Base-by-base conservation (phyloP, 164 flowering plant genomes). In the Santalum album region DNA sequence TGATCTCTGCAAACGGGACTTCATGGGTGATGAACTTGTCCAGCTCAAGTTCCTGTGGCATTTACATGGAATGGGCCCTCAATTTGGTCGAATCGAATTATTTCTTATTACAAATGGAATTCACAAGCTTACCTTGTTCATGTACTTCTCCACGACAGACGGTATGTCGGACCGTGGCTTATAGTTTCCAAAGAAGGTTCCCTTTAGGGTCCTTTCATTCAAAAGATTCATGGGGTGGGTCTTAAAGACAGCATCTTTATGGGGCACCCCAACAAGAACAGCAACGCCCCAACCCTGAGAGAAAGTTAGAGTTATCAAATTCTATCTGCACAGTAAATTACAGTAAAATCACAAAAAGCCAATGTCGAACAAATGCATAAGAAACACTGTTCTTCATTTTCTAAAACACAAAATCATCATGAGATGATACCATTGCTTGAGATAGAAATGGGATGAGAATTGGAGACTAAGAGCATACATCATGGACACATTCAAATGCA, bases 401-500 rank as follows among this genome's bases (percentile, higher is more conserved):
- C 22, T 11, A 46, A 6, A 1, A 46, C 18, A 46, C 12, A 46
- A 6, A 6, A 18, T 18, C 2, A 10, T 19, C 12, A 15, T 18
- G 11, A 23, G 21, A 29, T 9, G 9, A 29, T 29, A 29, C 34
- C 4, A 3, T 29, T 29, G 9, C 4, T 29, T 29, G 34, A 29
- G 6, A 9, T 4, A 29, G 34, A 25, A 3, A 49, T 0, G 12
- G 7, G 21, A 18, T 17, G 45, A 0, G 7, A 2, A 5, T 5
- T 12, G 27, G 25, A 10, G 21, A 0, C 5, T n/a, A 23, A 9
- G 17, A 12, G 49, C 36, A 24, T 73, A 84, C 90, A 72, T 84
- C 85, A 54, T 78, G 87, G 51, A 79, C 84, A 53, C 83, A 81
- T 76, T 84, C 87, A 36, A 84, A 84, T 17, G 90, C 87, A 15